These are phyloP conservation scores for Yamadazyma spencermartinsiae DNA, from an alignment of 1,139 yeast species.

Conservation along the genomic window DNA sequence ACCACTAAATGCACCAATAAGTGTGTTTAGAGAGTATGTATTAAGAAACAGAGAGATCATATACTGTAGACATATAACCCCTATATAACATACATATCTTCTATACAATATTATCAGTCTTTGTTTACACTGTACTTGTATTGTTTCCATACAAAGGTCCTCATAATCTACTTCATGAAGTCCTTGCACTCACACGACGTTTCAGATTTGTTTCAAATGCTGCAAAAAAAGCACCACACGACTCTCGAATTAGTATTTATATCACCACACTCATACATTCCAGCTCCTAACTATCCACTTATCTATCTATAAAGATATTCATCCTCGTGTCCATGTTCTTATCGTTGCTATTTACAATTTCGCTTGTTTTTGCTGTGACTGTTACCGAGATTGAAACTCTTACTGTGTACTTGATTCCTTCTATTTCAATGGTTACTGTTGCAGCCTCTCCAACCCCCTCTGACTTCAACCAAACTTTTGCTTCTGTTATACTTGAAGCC, in stretches of 20 bases:
- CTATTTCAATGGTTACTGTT: constrained; percentile 3
- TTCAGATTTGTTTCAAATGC: constrained; percentile 9
- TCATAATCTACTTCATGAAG: too few relatives aligned
- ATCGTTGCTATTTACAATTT: background rate
- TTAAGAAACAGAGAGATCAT: too few relatives aligned
- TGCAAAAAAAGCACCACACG: background rate
- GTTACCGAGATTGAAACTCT: constrained; percentile 20
- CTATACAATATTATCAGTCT: background rate
- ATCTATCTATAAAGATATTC: too few relatives aligned
- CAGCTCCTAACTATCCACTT: too few relatives aligned
- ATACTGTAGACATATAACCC: too few relatives aligned
- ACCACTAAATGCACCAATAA: too few relatives aligned
- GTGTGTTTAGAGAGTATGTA: too few relatives aligned
- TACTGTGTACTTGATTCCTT: constrained; percentile 15
- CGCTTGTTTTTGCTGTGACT: constrained; percentile 4
- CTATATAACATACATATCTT: too few relatives aligned
- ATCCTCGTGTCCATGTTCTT: too few relatives aligned
- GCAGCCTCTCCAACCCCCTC: constrained; percentile 14
- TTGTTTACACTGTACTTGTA: background rate
- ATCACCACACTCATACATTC: too few relatives aligned
- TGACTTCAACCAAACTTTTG: constrained; percentile 23
- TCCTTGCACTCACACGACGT: constrained; percentile 2
- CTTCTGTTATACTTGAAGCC: constrained; percentile 22
- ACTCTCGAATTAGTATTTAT: background rate
- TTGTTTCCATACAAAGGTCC: too few relatives aligned